These are phyloP conservation scores for Aspergillus sp. DNA, from an alignment of 2,329 filamentous ascomycete genomes.

Conservation along the genomic window DNA sequence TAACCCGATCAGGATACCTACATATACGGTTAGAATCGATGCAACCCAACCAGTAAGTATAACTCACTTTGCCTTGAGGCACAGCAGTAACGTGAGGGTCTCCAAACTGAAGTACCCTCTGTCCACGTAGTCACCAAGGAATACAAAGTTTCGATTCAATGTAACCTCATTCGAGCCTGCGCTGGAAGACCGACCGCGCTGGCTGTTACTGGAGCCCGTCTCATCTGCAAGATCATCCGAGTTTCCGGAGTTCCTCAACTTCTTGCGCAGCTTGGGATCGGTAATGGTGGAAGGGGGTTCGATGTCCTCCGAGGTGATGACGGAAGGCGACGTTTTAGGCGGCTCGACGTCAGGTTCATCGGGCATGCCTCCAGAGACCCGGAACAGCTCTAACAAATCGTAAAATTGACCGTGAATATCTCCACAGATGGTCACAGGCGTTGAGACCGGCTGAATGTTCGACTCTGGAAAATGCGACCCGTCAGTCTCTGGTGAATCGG, in stretches of 20 bases:
- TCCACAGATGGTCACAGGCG: constrained; percentile 94
- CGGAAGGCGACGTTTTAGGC: constrained; percentile 67
- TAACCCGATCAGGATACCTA: constrained; percentile 71
- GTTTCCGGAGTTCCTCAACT: constrained; percentile 61
- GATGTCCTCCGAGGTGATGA: constrained; percentile 88
- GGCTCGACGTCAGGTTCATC: constrained; percentile 72
- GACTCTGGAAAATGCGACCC: constrained; percentile 65
- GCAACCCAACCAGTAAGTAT: not conserved
- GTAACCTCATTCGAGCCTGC: constrained; percentile 36
- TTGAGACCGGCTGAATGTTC: constrained; percentile 97
- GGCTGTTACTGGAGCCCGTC: constrained; percentile 9
- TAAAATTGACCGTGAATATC: constrained; percentile 99
- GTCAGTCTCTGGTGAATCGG: constrained; percentile 15
- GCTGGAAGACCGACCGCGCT: constrained; percentile 33
- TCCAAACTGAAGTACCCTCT: constrained; percentile 74
- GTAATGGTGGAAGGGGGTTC: constrained; percentile 88
- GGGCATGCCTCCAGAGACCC: constrained; percentile 94
- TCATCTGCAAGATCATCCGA: constrained; percentile 35
- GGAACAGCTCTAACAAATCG: constrained; percentile 93
- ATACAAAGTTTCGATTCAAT: constrained; percentile 70
- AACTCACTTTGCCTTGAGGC: constrained; percentile 65
- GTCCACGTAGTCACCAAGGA: constrained; percentile 73
- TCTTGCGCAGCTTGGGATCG: constrained; percentile 82
- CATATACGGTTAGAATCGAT: not conserved
- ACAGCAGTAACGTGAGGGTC: constrained; percentile 71